A percentile compares a stretch with the other conserved stretches of the same genome.
These are phyloP conservation scores for Hypomyces perniciosus DNA, from an alignment of 2,329 filamentous ascomycete species.

Conservation along the genomic window DNA sequence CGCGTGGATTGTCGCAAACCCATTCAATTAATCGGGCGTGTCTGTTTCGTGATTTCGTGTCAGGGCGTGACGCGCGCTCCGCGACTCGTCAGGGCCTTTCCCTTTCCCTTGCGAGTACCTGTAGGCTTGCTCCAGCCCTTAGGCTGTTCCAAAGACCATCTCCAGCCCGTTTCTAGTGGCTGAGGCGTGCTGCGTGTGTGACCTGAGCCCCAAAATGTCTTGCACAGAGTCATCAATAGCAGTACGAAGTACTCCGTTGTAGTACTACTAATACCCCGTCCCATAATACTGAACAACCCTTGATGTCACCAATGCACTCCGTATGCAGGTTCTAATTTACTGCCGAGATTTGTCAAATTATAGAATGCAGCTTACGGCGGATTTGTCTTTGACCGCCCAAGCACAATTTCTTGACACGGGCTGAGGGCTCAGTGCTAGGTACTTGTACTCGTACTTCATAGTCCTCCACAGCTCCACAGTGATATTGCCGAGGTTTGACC, in stretches of 20 bases:
- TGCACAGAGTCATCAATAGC: too few species aligned
- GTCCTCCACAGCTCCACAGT: background rate
- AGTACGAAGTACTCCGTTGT: too few species aligned
- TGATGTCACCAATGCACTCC: too few species aligned
- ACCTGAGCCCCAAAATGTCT: too few species aligned
- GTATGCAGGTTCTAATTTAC: too few species aligned
- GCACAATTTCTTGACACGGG: too few species aligned
- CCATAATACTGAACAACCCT: too few species aligned
- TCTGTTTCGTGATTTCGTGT: conserved; percentile 40
- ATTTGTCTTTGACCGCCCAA: too few species aligned
- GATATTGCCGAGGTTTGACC: conserved; percentile 7
- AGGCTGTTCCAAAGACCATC: background rate
- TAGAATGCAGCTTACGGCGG: too few species aligned
- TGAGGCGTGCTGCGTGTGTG: too few species aligned
- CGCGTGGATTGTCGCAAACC: conserved; percentile 21
- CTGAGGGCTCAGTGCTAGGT: background rate
- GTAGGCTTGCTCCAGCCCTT: background rate
- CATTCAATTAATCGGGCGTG: conserved; percentile 34
- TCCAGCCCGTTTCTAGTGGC: background rate
- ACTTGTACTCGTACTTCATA: background rate
- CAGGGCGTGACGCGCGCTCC: conserved; percentile 23
- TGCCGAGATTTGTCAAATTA: too few species aligned
- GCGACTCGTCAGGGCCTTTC: conserved; percentile 6
- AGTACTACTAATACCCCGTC: too few species aligned
- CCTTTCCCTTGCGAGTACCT: background rate